Percentiles rank a stretch among this genome's conserved stretches.
Evolutionary conservation across 495 filamentous ascomycete species (phyloP).

Genomic region (Neurospora discreta): DNA sequence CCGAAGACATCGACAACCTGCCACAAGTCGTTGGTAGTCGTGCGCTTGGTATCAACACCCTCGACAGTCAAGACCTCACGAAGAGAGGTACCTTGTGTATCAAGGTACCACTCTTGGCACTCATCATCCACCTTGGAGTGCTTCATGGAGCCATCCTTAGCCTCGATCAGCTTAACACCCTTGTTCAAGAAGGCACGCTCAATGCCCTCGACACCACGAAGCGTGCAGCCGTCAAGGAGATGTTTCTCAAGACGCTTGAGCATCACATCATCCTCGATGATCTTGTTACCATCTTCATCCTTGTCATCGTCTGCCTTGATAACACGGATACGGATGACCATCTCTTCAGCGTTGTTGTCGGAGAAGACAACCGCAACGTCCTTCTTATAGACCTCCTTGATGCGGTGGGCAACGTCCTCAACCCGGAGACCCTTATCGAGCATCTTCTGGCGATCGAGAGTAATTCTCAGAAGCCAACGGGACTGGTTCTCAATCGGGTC

Average conservation of each 20-base stretch:
- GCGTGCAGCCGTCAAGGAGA: constrained; percentile 76
- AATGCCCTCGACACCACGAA: constrained; percentile 82
- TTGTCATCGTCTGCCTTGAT: constrained; percentile 57
- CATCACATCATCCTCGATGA: constrained; percentile 78
- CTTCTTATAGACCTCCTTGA: constrained; percentile 77
- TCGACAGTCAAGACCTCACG: constrained; percentile 72
- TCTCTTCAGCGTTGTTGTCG: constrained; percentile 94
- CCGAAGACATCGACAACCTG: constrained; percentile 90
- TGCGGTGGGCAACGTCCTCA: constrained; percentile 79
- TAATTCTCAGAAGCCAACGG: constrained; percentile 87
- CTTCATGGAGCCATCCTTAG: constrained; percentile 57
- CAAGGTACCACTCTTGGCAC: constrained; percentile 89
- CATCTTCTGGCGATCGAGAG: constrained; percentile 85
- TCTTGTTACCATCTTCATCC: constrained; percentile 63
- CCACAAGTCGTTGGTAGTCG: constrained; percentile 89
- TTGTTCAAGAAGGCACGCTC: constrained; percentile 87
- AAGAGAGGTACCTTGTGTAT: constrained; percentile 81
- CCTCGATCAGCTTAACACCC: constrained; percentile 49
- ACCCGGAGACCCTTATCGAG: constrained; percentile 89
- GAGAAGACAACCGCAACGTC: constrained; percentile 92
- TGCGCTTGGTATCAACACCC: constrained; percentile 81
- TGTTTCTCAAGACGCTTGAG: constrained; percentile 84
- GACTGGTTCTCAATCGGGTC: constrained; percentile 62
- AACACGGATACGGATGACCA: constrained; percentile 86
- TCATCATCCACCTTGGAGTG: constrained; percentile 51